phyloP scores from a whole-genome alignment of 2,329 filamentous ascomycete genomes.

The Fusarium sp. region DNA sequence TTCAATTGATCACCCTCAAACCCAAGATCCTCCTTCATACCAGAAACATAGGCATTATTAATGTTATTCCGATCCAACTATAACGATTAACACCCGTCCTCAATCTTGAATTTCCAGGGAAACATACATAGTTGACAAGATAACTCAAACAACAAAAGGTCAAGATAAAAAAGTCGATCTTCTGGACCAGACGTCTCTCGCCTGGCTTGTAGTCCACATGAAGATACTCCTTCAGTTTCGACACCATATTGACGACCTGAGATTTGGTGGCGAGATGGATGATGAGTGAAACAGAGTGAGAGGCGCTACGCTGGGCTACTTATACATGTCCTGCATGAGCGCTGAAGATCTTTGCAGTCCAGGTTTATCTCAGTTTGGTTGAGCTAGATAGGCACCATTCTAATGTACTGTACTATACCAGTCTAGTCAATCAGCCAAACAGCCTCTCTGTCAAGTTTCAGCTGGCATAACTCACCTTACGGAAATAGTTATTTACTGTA shows the following conservation, averaged over 20 bases:
- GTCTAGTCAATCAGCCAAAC: background rate
- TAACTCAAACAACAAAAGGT: constrained; percentile 71
- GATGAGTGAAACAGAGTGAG: background rate
- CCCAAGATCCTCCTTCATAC: constrained; percentile 59
- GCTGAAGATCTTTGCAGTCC: constrained; percentile 12
- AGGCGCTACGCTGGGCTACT: constrained; percentile 12
- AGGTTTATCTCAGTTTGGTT: background rate
- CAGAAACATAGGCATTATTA: constrained; percentile 56
- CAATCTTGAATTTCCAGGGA: rapidly evolving
- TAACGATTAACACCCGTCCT: background rate
- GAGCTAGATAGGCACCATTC: background rate
- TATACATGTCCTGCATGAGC: constrained; percentile 11
- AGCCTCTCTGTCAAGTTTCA: background rate
- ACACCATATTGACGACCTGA: constrained; percentile 2
- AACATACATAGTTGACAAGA: constrained; percentile 63
- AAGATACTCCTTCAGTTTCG: constrained; percentile 50
- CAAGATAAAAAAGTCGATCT: constrained; percentile 73
- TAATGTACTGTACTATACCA: background rate
- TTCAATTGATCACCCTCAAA: constrained; percentile 58
- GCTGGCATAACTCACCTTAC: background rate
- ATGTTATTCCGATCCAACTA: constrained; percentile 55
- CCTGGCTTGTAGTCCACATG: constrained; percentile 50
- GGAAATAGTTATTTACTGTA: background rate
- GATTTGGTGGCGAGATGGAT: constrained; percentile 13
- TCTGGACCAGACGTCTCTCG: constrained; percentile 61